These are phyloP conservation scores for Eremothecium sinecaudum DNA, from an alignment of 1,139 yeast species.

Conservation along the genomic window DNA sequence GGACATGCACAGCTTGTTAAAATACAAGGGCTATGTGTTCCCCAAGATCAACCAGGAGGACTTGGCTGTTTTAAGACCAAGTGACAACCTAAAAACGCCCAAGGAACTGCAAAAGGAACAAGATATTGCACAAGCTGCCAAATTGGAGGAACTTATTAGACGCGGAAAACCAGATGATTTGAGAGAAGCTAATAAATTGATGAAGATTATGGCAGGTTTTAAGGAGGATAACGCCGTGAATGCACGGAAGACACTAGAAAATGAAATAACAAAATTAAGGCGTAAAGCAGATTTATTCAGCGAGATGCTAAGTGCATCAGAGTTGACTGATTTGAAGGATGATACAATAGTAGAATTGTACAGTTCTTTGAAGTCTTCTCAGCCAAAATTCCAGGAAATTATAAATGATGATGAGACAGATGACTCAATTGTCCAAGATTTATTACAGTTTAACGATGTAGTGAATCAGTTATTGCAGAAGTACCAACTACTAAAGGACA, in stretches of 20 bases:
- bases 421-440: constrained; percentile 55
- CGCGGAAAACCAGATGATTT: constrained; percentile 94
- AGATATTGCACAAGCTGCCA: constrained; percentile 85
- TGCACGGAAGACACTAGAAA: constrained; percentile 69
- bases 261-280: constrained; percentile 75
- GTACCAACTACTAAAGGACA: constrained; percentile 55
- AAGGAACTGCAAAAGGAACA: constrained; percentile 91
- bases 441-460: constrained; percentile 65
- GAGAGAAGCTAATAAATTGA: constrained; percentile 89
- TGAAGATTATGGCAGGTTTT: constrained; percentile 98
- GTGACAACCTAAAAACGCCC: constrained; percentile 77
- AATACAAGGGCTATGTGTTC: constrained; percentile 81
- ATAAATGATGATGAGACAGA: constrained; percentile 67
- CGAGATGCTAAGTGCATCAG: constrained; percentile 68
- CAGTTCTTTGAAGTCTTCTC: constrained; percentile 69
- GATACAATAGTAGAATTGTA: constrained; percentile 75
- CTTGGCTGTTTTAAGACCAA: constrained; percentile 88
- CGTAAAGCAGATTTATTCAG: constrained; percentile 85
- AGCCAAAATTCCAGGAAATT: constrained; percentile 79
- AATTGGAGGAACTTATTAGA: constrained; percentile 87
- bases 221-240: constrained; percentile 62
- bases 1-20: constrained; percentile 87
- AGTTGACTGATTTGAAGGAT: constrained; percentile 46
- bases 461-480: constrained; percentile 63
- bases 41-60: constrained; percentile 89